Base-by-base conservation (phyloP, 352 stramenopile species). In the Pythium aquatile region DNA sequence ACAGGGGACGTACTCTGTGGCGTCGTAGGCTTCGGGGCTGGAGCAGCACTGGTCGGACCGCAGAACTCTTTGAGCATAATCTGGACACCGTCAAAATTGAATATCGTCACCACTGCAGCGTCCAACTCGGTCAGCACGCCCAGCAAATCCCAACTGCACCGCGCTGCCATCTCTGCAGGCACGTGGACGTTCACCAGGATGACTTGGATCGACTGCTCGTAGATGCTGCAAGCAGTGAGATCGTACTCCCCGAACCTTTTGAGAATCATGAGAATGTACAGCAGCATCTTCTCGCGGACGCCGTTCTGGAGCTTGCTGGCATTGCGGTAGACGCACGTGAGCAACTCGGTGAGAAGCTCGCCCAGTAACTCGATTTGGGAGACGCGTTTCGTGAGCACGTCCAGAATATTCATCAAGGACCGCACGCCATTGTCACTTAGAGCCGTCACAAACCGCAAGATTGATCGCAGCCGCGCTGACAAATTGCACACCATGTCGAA, bases 51-150 rank as follows among this genome's bases (percentile, higher is more conserved):
- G 1, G 64, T 66, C 5, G 64, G 52, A 13, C 46, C 59, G 10
- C 70, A 75, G 26, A 81, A 85, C 58, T 86, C 75, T 10, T 74
- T 76, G 24, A 91, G 70, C 7, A 91, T 64, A n/a, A 75, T 73
- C 24, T 73, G 68, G 32, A 87, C 75, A 5, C 72, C 80, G 42
- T 88, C 80, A 7, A 90, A 75, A 24, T 88, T 88, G 58, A 88
- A 88, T 13, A 91, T 73, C 1, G 77, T 67, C 5, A 77, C 75
- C 55, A 90, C 83, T 2, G 82, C 77, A 10, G 78, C 68, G 48
- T 89, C 77, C 16, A 87, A 63, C 51, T 86, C 77, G 0, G 72
- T 77, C 8, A 91, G 71, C 37, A 85, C 75, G 1, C 75, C 69
- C 0, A 91, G 61, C 0, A 89, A 59, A 46, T 87, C 77, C 73